phyloP scores from a whole-genome alignment of 2,329 filamentous ascomycete species.

The Acrodontium crateriforme region DNA sequence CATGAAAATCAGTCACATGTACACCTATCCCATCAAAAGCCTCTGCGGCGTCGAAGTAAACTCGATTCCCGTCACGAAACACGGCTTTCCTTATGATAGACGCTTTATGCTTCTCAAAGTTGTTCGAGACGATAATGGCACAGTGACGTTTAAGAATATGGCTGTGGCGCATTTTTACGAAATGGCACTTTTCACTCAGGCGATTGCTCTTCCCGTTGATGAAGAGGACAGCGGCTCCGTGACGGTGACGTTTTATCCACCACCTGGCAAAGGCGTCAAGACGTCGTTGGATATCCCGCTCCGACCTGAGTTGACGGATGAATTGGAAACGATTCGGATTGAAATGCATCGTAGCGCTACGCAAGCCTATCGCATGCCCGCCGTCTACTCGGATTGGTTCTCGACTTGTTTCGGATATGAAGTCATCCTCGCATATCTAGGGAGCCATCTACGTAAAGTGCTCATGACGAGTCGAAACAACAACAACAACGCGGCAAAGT shows the following conservation, averaged over 20 bases:
- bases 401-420: conserved; percentile 29
- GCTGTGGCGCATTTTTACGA: conserved; percentile 26
- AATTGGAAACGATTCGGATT: conserved; percentile 25
- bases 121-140: conserved; percentile 15
- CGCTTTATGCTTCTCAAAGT: conserved; percentile 29
- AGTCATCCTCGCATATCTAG: conserved; percentile 31
- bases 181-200: conserved; percentile 29
- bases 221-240: conserved; percentile 20
- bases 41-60: conserved; percentile 26
- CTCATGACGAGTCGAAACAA: conserved; percentile 21
- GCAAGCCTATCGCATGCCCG: conserved; percentile 29
- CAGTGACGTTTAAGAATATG: conserved; percentile 31
- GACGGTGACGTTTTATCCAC: conserved; percentile 27
- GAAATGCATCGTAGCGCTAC: conserved; percentile 31
- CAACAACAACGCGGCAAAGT: conserved; percentile 3
- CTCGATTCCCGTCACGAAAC: conserved; percentile 26
- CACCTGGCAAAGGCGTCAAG: conserved; percentile 13
- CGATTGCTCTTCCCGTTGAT: conserved; percentile 19
- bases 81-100: conserved; percentile 34
- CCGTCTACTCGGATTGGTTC: conserved; percentile 30
- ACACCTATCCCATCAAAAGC: conserved; percentile 36
- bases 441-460: conserved; percentile 26
- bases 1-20: conserved; percentile 25
- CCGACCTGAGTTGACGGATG: conserved; percentile 21
- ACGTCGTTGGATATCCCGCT: conserved; percentile 26